Conservation (phyloP, 2,329 filamentous ascomycete genomes). For the Verticillium albo-atrum region DNA sequence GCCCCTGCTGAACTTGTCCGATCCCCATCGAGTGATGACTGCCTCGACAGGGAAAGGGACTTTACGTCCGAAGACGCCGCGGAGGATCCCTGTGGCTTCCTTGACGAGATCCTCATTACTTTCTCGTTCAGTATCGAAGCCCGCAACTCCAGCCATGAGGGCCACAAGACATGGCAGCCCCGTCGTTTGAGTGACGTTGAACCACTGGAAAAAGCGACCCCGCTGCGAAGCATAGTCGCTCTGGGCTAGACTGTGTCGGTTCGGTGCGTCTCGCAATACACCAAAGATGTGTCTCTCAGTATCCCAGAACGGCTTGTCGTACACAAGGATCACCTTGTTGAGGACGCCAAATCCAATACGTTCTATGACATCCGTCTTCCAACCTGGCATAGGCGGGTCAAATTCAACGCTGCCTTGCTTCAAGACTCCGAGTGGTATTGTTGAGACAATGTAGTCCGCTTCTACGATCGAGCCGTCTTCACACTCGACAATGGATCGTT, state of each 20-base stretch:
- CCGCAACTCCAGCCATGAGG: slow-evolving; percentile 93
- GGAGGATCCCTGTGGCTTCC: slow-evolving; percentile 76
- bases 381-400: slow-evolving; percentile 80
- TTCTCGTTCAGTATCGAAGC: slow-evolving; percentile 77
- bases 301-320: slow-evolving; percentile 89
- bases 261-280: slow-evolving; percentile 70
- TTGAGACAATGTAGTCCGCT: slow-evolving; percentile 89
- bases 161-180: slow-evolving; percentile 85
- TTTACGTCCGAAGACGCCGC: slow-evolving; percentile 64
- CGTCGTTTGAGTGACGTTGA: slow-evolving; percentile 88
- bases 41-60: slow-evolving; percentile 80
- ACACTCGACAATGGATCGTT: slow-evolving; percentile 62
- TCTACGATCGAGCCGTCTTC: slow-evolving; percentile 72
- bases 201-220: slow-evolving; percentile 97
- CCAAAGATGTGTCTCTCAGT: slow-evolving; percentile 88
- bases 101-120: slow-evolving; percentile 70
- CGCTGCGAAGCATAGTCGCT: slow-evolving; percentile 73
- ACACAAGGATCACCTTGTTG: slow-evolving; percentile 93
- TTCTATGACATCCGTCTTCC: slow-evolving; percentile 76
- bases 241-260: slow-evolving; percentile 68
- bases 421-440: slow-evolving; percentile 83
- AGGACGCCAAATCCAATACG: slow-evolving; percentile 89
- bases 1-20: slow-evolving; percentile 84
- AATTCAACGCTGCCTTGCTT: slow-evolving; percentile 83
- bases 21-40: slow-evolving; percentile 88